Percentiles rank a stretch among this genome's conserved stretches.
These are phyloP conservation scores for Pleurotus sapidus DNA, from an alignment of 768 basidiomycete species.

Conservation along the genomic window DNA sequence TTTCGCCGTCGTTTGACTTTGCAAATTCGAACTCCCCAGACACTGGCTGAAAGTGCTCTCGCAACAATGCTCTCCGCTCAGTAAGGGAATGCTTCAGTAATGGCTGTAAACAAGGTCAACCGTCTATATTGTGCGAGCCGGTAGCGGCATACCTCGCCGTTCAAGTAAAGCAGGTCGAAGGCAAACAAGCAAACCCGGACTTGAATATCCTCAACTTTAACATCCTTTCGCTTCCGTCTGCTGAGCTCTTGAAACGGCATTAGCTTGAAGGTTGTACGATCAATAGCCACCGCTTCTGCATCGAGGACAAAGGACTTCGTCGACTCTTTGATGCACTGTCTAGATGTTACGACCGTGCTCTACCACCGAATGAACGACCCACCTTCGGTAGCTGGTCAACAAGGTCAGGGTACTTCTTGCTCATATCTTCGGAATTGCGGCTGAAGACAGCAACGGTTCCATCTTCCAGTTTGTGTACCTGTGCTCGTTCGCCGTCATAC, in stretches of 20 bases:
- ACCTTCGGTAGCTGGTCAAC: conserved; percentile 90
- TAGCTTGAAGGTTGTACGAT: conserved; percentile 76
- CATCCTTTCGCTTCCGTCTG: conserved; percentile 93
- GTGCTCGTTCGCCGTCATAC: conserved; percentile 97
- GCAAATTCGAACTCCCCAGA: conserved; percentile 93
- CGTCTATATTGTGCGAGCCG: neutral
- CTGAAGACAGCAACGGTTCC: conserved; percentile 91
- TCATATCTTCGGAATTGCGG: conserved; percentile 99
- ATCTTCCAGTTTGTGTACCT: conserved; percentile 85
- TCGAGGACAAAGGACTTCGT: conserved; percentile 94
- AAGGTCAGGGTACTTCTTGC: conserved; percentile 98
- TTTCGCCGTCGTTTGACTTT: conserved; percentile 84
- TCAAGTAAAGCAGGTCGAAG: conserved; percentile 94
- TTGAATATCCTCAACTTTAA: conserved; percentile 96
- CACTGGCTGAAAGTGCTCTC: conserved; percentile 77
- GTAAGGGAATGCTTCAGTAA: conserved; percentile 73
- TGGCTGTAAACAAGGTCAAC: conserved; percentile 46
- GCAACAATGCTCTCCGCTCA: conserved; percentile 75
- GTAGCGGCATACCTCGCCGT: conserved; percentile 77
- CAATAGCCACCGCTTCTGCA: conserved; percentile 95
- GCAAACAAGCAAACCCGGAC: conserved; percentile 95
- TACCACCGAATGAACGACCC: conserved; percentile 11
- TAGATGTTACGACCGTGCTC: neutral
- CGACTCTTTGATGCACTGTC: conserved; percentile 78
- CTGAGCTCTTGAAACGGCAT: conserved; percentile 99